Evolutionary conservation across 108 stramenopile genomes (phyloP), one percentile per base, ranked within the genome.

Genomic region (Cafeteria roenbergensis): DNA sequence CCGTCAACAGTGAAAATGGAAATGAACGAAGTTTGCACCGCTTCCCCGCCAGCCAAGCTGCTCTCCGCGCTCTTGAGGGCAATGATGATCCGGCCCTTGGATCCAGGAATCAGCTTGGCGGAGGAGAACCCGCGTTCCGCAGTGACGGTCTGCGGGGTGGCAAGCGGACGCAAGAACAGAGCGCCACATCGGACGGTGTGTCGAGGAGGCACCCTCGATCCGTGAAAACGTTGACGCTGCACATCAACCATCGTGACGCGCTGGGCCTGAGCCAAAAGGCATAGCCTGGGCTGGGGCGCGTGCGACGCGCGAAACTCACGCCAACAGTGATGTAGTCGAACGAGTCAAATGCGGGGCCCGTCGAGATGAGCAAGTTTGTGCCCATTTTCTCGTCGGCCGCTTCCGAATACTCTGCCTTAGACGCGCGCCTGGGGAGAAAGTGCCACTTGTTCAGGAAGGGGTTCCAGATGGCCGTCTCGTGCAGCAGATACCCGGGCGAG

Each of bases 1-100:
- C 79, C 79, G 9, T 80, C 71, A 0, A 80, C 29, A 20, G 64
- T 48, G 33, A 80, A 80, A 28, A 80, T 67, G 21, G 77, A 78
- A 58, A 80, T 52, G 59, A 4, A 57, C 29, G 14, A 30, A 9
- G 56, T 14, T 9, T 14, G 56, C 32, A 57, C 56, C 9, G 59
- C 29, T 32, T n/a, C 22, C 37, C n/a, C 30, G 30, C 2, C 17
- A 22, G 28, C 17, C 36, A 31, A 33, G 24, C 26, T 57, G 24
- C 42, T 74, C 58, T 80, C 79, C 67, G 67, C 76, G 58, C 74
- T 77, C 70, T 77, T 77, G 27, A 80, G 54, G 3, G 76, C 79
- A 0, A 77, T 52, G 14, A 80, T 63, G 28, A 80, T 74, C 21
- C 51, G 64, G 27, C 75, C 76, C 0, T 63, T 58, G 21, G 69